Conservation (phyloP, 108 stramenopile species). For the Cyclotella kingstonii region DNA sequence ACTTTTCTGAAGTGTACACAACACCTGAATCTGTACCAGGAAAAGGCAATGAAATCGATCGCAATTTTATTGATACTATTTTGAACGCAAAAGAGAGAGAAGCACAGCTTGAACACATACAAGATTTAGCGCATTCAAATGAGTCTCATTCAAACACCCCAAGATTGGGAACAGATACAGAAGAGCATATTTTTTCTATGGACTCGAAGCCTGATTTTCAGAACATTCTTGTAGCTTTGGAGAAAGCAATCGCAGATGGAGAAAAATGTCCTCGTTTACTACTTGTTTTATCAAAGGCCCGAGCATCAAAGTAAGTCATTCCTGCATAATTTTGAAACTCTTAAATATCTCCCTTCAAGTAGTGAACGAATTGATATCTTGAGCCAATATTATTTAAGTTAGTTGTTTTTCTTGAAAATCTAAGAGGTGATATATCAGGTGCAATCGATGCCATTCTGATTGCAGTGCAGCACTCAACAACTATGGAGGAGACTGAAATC, state of each 20-base stretch:
- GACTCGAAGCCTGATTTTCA: constrained; percentile 22
- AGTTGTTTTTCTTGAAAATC: background rate
- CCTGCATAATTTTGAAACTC: background rate
- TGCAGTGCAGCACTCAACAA: constrained; percentile 18
- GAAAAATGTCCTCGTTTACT: constrained; percentile 26
- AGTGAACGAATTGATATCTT: background rate
- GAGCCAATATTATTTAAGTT: background rate
- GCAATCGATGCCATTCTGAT: constrained; percentile 37
- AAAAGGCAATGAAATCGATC: background rate
- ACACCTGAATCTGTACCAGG: no score
- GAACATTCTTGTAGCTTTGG: constrained; percentile 31
- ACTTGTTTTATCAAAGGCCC: constrained; percentile 34
- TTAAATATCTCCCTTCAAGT: background rate
- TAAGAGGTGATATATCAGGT: constrained; percentile 34
- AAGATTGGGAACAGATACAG: background rate
- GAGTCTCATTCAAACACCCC: no score
- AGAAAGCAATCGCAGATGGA: constrained; percentile 28
- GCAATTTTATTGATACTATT: no score
- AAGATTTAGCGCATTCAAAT: no score
- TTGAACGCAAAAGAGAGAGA: no score
- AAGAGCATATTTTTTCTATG: background rate
- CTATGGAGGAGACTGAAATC: constrained; percentile 28
- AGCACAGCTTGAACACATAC: no score
- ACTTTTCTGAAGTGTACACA: no score
- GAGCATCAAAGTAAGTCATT: constrained; percentile 24